Evolutionary conservation across 164 flowering plant species (phyloP).

Genomic region (Aristolochia californica): DNA sequence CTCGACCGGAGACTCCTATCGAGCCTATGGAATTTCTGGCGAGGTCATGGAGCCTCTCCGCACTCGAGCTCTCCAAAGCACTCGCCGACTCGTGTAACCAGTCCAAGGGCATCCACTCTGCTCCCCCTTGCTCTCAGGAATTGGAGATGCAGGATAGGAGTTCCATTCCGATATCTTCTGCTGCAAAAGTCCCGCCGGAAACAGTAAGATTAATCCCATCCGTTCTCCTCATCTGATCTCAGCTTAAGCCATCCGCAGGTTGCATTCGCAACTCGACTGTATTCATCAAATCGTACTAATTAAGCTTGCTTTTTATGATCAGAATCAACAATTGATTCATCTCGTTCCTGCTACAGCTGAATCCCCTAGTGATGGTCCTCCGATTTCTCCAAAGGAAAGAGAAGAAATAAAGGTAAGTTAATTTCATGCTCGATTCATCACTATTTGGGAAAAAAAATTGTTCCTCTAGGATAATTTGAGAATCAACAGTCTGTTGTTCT

Average conservation of each 20-base stretch:
- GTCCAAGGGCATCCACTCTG: conserved; percentile 10
- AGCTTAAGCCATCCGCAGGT: no score
- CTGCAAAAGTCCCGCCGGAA: background rate
- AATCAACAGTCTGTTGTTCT: no score
- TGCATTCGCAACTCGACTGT: no score
- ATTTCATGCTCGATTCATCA: background rate
- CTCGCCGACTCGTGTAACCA: conserved; percentile 24
- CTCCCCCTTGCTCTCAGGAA: background rate
- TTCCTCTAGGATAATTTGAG: no score
- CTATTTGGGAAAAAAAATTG: no score
- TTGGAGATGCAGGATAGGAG: background rate
- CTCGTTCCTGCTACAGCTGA: conserved; percentile 7
- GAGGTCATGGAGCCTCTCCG: conserved; percentile 87
- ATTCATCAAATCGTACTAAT: background rate
- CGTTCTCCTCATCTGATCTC: background rate
- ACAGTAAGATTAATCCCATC: conserved; percentile 6
- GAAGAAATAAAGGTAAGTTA: conserved; percentile 49
- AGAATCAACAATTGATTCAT: conserved; percentile 11
- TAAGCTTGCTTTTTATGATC: background rate
- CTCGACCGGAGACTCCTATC: conserved; percentile 69
- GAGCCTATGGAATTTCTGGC: conserved; percentile 92
- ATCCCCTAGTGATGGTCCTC: conserved; percentile 23
- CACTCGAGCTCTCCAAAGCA: conserved; percentile 74
- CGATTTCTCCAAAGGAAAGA: conserved; percentile 42
- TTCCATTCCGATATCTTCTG: conserved; percentile 1